Evolutionary conservation across 2,329 filamentous ascomycete species (phyloP), one percentile per base, ranked within the genome.

Genomic region (Alternaria burnsii): DNA sequence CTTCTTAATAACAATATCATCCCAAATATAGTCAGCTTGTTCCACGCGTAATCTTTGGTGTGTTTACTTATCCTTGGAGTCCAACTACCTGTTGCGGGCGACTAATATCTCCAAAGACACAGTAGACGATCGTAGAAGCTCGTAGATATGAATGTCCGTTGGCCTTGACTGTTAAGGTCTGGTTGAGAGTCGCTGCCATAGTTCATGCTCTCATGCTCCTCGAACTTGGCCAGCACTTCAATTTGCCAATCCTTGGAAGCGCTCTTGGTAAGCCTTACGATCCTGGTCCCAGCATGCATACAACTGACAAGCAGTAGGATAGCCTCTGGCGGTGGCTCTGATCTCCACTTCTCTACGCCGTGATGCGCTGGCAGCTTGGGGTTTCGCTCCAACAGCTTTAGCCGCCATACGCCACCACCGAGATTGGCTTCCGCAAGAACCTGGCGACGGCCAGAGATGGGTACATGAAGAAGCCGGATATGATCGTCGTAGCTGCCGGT

Each of bases 401-500:
- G 76, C 58, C 94, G 85, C 93, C 95, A 99, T 3, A 98, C 94
- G 1, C 94, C 94, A 24, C 91, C 93, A 2, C 83, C 87, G 0
- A 98, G 84, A 52, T 90, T 84, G 52, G 84, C 69, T 61, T 93
- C 88, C 0, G 87, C 84, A 5, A 93, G 83, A 3, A 89, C 79
- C 32, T 82, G 82, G 46, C 79, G 81, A 5, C 82, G 79, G 16
- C 81, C 76, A 11, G 71, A 47, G 3, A 58, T 28, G 4, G 77
- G 71, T 75, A 66, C 79, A 1, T 84, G 76, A 50, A 91, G 85
- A 2, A 97, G 82, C 12, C 94, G 87, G 18, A 98, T 82, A 62
- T 85, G 83, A 70, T 98, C 94, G 71, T 98, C 95, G 73, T 98
- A 99, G 73, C 92, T 96, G 4, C 95, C 95, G 0, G 94, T 97